phyloP scores from a whole-genome alignment of 78 protist species.

The Bigelowiella natans region DNA sequence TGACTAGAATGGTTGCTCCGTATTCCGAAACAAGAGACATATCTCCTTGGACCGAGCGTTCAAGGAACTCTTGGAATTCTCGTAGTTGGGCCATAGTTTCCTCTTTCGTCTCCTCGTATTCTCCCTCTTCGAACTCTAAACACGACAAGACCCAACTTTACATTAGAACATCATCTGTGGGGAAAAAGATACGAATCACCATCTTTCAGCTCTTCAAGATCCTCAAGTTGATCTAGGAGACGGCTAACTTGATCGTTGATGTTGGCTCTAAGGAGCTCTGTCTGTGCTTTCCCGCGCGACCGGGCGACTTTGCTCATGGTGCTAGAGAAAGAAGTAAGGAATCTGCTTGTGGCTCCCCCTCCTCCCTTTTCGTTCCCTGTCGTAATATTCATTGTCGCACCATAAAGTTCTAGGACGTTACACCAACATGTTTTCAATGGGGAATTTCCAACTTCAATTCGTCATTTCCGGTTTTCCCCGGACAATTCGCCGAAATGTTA shows the following conservation, averaged over 20 bases:
- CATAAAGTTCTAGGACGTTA: too few relatives aligned
- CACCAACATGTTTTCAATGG: too few relatives aligned
- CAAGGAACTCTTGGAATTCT: slow-evolving; percentile 9
- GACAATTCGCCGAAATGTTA: too few relatives aligned
- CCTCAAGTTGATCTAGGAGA: slow-evolving; percentile 7
- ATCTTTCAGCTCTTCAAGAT: slow-evolving; percentile 12
- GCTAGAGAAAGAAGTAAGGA: too few relatives aligned
- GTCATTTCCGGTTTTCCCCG: too few relatives aligned
- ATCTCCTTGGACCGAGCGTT: background rate
- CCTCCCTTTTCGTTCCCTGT: too few relatives aligned
- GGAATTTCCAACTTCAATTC: too few relatives aligned
- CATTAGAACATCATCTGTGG: background rate
- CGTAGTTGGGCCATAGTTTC: slow-evolving; percentile 6
- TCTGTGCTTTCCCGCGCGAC: background rate
- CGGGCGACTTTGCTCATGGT: too few relatives aligned
- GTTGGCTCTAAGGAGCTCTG: background rate
- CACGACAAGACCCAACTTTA: background rate
- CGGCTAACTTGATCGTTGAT: slow-evolving; percentile 11
- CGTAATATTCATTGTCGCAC: too few relatives aligned
- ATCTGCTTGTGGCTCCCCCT: too few relatives aligned
- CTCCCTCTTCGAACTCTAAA: background rate
- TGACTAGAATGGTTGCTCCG: background rate
- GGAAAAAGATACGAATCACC: background rate
- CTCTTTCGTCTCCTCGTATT: background rate
- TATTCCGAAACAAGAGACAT: background rate